Conservation (phyloP, 2,329 filamentous ascomycete genomes). For the Nemania abortiva region DNA sequence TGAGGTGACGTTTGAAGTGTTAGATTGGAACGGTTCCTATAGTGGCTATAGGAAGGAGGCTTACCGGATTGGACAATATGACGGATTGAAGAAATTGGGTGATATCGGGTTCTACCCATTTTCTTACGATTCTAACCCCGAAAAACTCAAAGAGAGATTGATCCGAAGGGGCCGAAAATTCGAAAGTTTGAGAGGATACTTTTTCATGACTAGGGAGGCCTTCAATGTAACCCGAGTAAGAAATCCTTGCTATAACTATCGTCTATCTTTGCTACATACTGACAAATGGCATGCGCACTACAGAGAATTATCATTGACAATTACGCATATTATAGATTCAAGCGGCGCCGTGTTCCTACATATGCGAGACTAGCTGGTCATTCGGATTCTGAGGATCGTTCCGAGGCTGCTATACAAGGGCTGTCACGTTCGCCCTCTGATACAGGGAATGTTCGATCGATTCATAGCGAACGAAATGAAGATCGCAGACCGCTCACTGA, state of each 20-base stretch:
- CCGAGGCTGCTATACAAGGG: neutral
- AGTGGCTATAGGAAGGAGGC: neutral
- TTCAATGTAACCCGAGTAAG: conserved; percentile 8
- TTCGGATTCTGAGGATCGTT: neutral
- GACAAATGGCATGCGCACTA: neutral
- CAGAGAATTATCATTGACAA: conserved; percentile 14
- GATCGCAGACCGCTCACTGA: neutral
- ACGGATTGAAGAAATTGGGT: conserved; percentile 9
- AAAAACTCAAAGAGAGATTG: conserved; percentile 10
- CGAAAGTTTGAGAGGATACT: conserved; percentile 16
- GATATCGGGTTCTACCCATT: conserved; percentile 7
- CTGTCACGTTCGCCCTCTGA: neutral
- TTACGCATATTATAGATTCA: conserved; percentile 15
- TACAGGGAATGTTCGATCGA: neutral
- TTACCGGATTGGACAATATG: neutral
- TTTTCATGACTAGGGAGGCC: conserved; percentile 1
- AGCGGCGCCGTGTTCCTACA: neutral
- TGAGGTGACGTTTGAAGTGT: neutral
- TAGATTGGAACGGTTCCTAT: conserved; percentile 1
- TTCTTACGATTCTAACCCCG: conserved; percentile 10
- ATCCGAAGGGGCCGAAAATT: conserved; percentile 13
- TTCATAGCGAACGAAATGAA: neutral
- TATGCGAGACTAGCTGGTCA: neutral
- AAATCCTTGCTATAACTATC: neutral
- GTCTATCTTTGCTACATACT: neutral